Evolutionary conservation across 129 eudicot species (phyloP), one percentile per base, ranked within the genome.

Genomic region (Heracleum sosnowskyi): DNA sequence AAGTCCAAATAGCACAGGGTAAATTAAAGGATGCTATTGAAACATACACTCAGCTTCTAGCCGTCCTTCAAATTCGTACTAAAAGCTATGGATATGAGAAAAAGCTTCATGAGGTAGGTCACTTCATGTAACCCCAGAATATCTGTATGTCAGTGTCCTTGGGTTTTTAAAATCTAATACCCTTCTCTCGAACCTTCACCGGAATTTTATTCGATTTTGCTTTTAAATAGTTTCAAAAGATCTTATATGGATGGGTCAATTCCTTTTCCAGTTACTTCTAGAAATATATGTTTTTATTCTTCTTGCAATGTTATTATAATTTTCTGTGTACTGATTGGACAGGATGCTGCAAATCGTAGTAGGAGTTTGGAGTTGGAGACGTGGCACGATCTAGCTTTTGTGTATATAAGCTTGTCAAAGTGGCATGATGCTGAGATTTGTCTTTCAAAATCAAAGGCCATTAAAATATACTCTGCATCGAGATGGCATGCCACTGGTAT

Each of bases 11-110:
- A 78, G 97, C 88, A 29, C 92, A 88, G 76, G 94, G 92, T 80
- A 85, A 83, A 66, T 75, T 95, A 68, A 88, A 90, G 85, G 86
- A 87, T 73, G 96, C 96, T 12, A 77, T 90, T 29, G 88, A 84
- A 75, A 95, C 97, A 8, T 95, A 88, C 79, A 84, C 89, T 41
- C 96, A 88, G 72, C 91, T 95, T 86, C 91, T 95, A 84, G 99
- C 95, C 44, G 79, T 91, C 82, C 87, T 91, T 83, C 96, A 92
- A 85, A 83, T 92, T 73, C 90, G 77, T 79, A 86, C 69, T 17
- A 93, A 93, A 80, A 91, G 93, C 86, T 86, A 89, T 74, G 82
- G 83, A 16, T 79, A 88, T 49, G 89, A 55, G 81, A 84, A 74
- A 83, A 87, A 80, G 82, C 84, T 62, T 82, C 77, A 69, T 35